Evolutionary conservation across 73 alveolate species (phyloP), one percentile per base, ranked within the genome.

Genomic region (Stentor coeruleus): DNA sequence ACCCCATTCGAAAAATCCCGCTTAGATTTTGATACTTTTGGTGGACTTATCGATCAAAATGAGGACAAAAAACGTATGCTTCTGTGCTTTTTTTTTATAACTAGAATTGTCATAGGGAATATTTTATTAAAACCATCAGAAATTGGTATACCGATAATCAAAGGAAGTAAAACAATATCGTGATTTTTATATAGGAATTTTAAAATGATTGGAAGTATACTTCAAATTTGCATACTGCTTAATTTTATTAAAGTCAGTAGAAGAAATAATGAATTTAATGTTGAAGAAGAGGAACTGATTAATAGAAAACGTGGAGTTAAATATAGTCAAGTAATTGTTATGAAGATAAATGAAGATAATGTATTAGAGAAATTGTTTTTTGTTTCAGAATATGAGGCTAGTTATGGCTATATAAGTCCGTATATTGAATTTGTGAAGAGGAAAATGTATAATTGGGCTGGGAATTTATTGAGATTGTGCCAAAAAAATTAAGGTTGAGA

Each of bases 61-160:
- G 20, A 11, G 2, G 84, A 74, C 28, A 15, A 75, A 36, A 30
- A 83, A 38, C 55, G 58, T 30, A 14, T 83, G 81, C 38, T 83
- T 4, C 37, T 83, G n/a, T 83, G 81, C 3, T 83, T 76, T 38
- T 83, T 83, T 66, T n/a, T 83, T 20, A 40, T 83, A 3, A 76
- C 89, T 2, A 83, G 79, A 40, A 74, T 83, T 38, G 49, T 83
- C 4, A 79, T 83, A 3, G 76, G 36, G 35, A 30, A 83, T 35
- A n/a, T 83, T 3, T 60, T 83, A 0, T 38, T 83, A 11, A 31
- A 83, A 39, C 84, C 89, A 20, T 0, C 73, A 57, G 2, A 0
- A 57, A n/a, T 20, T 57, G 28, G 28, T 31, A 20, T 57, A 31
- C 73, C 73, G 1, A 57, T 57, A n/a, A 57, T n/a, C 15, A 57